Evolutionary conservation across 768 basidiomycete species (phyloP).

Genomic region (Auriscalpium microsporum): DNA sequence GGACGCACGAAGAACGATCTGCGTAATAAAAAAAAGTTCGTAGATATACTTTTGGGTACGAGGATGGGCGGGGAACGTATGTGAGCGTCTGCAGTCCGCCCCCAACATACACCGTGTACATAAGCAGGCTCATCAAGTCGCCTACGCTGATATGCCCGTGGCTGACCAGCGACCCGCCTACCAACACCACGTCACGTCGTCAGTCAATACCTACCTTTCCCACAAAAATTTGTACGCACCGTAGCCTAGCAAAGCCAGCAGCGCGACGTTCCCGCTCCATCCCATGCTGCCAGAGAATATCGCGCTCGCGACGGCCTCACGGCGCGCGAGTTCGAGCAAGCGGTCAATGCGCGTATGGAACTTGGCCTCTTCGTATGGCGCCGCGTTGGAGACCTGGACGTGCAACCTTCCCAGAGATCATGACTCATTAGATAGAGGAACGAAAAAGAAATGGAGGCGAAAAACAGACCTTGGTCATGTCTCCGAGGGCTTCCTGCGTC

Average conservation of each 20-base stretch:
- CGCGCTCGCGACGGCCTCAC: slow-evolving; percentile 83
- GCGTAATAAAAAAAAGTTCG: slow-evolving; percentile 31
- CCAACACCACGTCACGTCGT: neutral
- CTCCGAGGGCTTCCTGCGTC: slow-evolving; percentile 92
- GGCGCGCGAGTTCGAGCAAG: slow-evolving; percentile 70
- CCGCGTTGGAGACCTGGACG: slow-evolving; percentile 89
- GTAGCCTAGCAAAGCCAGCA: slow-evolving; percentile 84
- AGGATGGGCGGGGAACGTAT: slow-evolving; percentile 30
- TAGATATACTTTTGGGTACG: neutral
- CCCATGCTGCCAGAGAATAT: slow-evolving; percentile 91
- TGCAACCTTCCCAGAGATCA: slow-evolving; percentile 47
- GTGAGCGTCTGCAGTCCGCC: slow-evolving; percentile 73
- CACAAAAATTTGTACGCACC: slow-evolving; percentile 36
- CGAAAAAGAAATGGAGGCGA: neutral
- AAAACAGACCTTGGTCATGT: slow-evolving; percentile 69
- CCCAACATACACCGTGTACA: slow-evolving; percentile 89
- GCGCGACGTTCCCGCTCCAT: slow-evolving; percentile 89
- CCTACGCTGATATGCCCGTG: slow-evolving; percentile 85
- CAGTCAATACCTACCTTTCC: neutral
- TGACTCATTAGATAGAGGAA: neutral
- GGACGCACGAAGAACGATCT: slow-evolving; percentile 12
- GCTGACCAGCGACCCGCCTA: slow-evolving; percentile 88
- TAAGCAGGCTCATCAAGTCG: slow-evolving; percentile 78
- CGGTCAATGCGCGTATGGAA: slow-evolving; percentile 59
- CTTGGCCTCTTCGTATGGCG: slow-evolving; percentile 63